Conservation (phyloP, 495 filamentous ascomycete species). For the Penicillium egyptiacum region DNA sequence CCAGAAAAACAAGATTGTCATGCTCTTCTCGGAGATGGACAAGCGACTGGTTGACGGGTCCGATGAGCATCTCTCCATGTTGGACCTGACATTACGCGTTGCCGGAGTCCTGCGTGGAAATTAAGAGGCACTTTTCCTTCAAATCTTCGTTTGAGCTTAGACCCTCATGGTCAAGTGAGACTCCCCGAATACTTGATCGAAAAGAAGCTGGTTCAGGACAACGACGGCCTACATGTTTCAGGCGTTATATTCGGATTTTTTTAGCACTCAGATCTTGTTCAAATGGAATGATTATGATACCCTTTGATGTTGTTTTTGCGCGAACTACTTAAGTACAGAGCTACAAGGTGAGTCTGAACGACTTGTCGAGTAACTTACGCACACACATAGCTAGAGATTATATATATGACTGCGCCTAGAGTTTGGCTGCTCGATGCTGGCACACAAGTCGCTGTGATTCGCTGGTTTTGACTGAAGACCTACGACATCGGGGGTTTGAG, state of each 20-base stretch:
- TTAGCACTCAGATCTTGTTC: conserved; percentile 11
- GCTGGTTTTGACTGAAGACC: neutral
- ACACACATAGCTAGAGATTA: neutral
- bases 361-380: neutral
- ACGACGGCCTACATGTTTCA: conserved; percentile 8
- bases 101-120: conserved; percentile 64
- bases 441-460: neutral
- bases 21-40: conserved; percentile 88
- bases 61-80: conserved; percentile 88
- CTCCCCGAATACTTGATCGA: neutral
- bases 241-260: conserved; percentile 26
- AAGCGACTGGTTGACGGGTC: conserved; percentile 96
- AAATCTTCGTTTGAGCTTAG: neutral
- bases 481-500: neutral
- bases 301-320: conserved; percentile 11
- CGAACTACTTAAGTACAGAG: neutral
- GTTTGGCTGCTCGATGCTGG: neutral
- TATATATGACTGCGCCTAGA: neutral
- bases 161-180: neutral
- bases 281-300: conserved; percentile 31
- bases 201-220: conserved; percentile 18
- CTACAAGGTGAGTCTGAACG: neutral
- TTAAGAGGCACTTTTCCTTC: neutral
- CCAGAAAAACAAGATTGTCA: conserved; percentile 88
- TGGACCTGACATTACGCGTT: conserved; percentile 81